Evolutionary conservation across 163 green algal genomes (phyloP).

Genomic region (Picocystis sp.): DNA sequence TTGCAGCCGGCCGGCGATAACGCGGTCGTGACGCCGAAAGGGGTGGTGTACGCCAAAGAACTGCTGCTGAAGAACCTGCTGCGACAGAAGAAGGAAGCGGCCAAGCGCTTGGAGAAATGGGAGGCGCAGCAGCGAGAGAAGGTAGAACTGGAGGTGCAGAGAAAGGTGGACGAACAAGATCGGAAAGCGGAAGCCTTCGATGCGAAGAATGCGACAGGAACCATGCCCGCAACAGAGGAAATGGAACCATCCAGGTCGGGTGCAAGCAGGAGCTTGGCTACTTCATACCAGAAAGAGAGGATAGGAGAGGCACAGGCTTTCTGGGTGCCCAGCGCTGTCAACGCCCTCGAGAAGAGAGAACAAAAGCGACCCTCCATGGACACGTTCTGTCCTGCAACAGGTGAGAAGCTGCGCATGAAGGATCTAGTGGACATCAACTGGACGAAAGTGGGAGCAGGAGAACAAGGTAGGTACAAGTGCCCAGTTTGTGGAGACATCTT

Average conservation of each 20-base stretch:
- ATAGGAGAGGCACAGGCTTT: conserved; percentile 43
- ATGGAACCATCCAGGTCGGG: too few relatives aligned
- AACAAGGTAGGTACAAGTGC: conserved; percentile 55
- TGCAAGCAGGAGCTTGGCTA: conserved; percentile 18
- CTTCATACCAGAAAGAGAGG: conserved; percentile 32
- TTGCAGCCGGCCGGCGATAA: conserved; percentile 57
- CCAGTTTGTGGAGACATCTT: conserved; percentile 77
- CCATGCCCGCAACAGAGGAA: too few relatives aligned
- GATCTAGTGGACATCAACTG: conserved; percentile 56
- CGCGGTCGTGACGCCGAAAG: conserved; percentile 61
- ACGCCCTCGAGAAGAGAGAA: conserved; percentile 32
- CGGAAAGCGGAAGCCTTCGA: conserved; percentile 37
- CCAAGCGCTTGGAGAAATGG: conserved; percentile 55
- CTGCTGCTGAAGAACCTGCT: conserved; percentile 81
- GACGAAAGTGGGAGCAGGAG: conserved; percentile 16
- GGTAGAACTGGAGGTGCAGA: conserved; percentile 5
- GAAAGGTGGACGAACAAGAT: conserved; percentile 8
- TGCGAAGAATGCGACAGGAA: conserved; percentile 26
- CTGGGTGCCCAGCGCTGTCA: conserved; percentile 62
- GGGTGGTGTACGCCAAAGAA: conserved; percentile 74
- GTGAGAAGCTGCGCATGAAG: conserved; percentile 77
- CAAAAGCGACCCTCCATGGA: conserved; percentile 50
- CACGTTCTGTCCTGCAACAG: conserved; percentile 71
- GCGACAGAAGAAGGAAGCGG: conserved; percentile 84
- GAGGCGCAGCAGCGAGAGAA: conserved; percentile 44